These are phyloP conservation scores for Hysterangium stoloniferum DNA, from an alignment of 768 basidiomycete genomes.

Conservation along the genomic window DNA sequence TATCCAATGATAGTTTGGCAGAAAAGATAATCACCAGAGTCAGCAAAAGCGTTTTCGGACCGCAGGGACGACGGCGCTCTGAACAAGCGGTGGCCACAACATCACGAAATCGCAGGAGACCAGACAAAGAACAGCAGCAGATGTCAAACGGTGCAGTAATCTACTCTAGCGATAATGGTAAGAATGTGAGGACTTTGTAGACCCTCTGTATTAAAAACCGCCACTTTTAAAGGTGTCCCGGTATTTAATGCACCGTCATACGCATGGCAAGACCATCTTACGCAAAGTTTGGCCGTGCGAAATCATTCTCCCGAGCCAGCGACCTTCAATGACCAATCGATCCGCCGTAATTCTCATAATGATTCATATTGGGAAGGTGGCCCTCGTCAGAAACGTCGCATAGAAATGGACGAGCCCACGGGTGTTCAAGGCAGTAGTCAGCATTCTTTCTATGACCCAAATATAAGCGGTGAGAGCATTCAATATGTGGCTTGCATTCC, in stretches of 20 bases:
- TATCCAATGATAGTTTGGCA: slow-evolving; percentile 30
- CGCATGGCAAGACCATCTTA: slow-evolving; percentile 4
- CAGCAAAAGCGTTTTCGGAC: slow-evolving; percentile 29
- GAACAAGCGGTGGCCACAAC: not conserved
- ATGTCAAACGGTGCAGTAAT: slow-evolving; percentile 1
- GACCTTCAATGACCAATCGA: not conserved
- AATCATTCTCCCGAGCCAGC: not conserved
- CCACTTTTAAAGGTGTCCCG: not conserved
- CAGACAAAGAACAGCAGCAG: slow-evolving; percentile 3
- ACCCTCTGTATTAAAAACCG: too few relatives aligned
- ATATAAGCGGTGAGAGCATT: not conserved
- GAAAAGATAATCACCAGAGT: slow-evolving; percentile 32
- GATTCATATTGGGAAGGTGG: not conserved
- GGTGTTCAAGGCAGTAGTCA: not conserved
- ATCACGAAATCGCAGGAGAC: slow-evolving; percentile 1
- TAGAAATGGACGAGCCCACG: not conserved
- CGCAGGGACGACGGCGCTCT: slow-evolving; percentile 17
- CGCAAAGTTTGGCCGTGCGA: not conserved
- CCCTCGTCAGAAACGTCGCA: not conserved
- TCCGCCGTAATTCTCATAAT: not conserved
- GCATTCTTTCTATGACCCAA: not conserved
- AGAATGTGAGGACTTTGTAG: too few relatives aligned
- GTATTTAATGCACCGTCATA: slow-evolving; percentile 5
- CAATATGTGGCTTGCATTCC: too few relatives aligned
- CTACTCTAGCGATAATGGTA: slow-evolving; percentile 2